Evolutionary conservation across 192 early-diverging fungal genomes (phyloP).

Genomic region (Coemansia sp.): DNA sequence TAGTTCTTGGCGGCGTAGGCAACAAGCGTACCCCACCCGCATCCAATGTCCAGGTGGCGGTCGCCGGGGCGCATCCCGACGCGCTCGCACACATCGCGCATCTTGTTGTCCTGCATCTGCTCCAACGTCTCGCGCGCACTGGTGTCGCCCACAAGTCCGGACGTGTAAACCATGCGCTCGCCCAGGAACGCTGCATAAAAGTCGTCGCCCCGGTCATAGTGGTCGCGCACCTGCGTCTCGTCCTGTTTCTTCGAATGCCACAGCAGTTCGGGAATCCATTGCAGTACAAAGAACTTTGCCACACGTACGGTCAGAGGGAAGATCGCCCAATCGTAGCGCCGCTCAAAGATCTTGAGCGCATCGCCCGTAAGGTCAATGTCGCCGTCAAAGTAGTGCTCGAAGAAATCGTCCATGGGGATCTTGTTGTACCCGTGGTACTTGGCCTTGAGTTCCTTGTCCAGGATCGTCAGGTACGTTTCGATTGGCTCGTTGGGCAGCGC

Average conservation of each 20-base stretch:
- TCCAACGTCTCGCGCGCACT: constrained; percentile 83
- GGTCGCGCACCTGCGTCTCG: constrained; percentile 95
- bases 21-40: constrained; percentile 95
- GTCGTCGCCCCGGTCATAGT: constrained; percentile 99
- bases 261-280: constrained; percentile 97
- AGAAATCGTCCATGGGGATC: constrained; percentile 98
- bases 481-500: constrained; percentile 77
- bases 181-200: constrained; percentile 96
- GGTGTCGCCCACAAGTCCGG: constrained; percentile 81
- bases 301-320: constrained; percentile 86
- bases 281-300: constrained; percentile 88
- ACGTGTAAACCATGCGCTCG: constrained; percentile 95
- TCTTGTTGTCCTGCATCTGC: constrained; percentile 95
- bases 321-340: constrained; percentile 90
- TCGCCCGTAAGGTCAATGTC: constrained; percentile 92
- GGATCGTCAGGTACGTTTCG: constrained; percentile 89
- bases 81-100: constrained; percentile 86
- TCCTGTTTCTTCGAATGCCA: constrained; percentile 98
- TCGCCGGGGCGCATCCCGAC: constrained; percentile 82
- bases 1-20: constrained; percentile 88
- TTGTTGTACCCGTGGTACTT: constrained; percentile 75
- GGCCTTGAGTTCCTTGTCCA: constrained; percentile 73
- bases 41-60: constrained; percentile 94
- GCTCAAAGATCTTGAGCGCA: constrained; percentile 83
- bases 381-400: constrained; percentile 94